A percentile compares a stretch with the other conserved stretches of the same genome.
Conservation (phyloP, 495 filamentous ascomycete genomes). For the Corynascus novoguineensis region DNA sequence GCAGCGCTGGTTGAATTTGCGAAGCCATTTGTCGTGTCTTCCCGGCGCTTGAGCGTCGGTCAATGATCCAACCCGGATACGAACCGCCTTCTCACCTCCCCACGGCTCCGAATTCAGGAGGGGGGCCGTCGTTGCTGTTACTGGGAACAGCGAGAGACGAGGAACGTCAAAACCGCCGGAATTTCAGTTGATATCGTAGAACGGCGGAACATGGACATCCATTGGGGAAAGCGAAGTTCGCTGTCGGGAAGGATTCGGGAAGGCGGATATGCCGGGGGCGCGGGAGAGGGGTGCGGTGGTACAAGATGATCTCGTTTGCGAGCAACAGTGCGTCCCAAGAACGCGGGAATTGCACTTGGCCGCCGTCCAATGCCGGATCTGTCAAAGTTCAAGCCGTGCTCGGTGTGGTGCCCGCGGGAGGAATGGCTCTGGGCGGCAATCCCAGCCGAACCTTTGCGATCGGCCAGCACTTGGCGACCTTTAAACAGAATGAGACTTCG, state of each 20-base stretch:
- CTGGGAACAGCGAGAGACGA: background rate
- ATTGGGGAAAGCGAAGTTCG: background rate
- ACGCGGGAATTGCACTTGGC: background rate
- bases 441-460: background rate
- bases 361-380: background rate
- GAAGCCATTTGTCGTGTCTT: slow-evolving; percentile 27
- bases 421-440: too few relatives aligned
- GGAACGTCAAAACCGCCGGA: background rate
- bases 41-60: slow-evolving; percentile 4
- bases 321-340: slow-evolving; percentile 3
- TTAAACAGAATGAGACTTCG: background rate
- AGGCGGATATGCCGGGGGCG: slow-evolving; percentile 7
- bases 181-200: background rate
- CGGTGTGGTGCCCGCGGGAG: too few relatives aligned
- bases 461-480: background rate
- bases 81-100: background rate
- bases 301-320: background rate
- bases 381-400: too few relatives aligned
- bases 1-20: slow-evolving; percentile 19
- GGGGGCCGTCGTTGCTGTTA: background rate
- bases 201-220: background rate
- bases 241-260: slow-evolving; percentile 6
- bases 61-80: slow-evolving; percentile 3
- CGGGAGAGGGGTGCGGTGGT: slow-evolving; percentile 10
- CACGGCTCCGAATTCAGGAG: background rate